A percentile compares a stretch with the other conserved stretches of the same genome.
Evolutionary conservation across 2,329 filamentous ascomycete genomes (phyloP).

Genomic region (Aspergillus glaucus): DNA sequence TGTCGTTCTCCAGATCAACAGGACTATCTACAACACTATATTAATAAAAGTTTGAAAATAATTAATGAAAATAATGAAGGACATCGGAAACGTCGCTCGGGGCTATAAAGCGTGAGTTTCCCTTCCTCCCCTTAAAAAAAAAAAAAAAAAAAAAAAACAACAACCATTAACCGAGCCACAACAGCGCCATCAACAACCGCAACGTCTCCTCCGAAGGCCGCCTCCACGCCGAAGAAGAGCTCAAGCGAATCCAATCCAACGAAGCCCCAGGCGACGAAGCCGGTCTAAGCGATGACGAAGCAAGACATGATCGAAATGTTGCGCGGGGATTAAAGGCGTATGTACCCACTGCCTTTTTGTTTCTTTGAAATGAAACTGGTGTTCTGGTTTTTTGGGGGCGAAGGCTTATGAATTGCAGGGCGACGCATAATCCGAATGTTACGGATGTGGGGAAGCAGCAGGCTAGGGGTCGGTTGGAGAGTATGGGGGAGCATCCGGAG

Average conservation of each 20-base stretch:
- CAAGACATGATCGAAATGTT: slow-evolving; percentile 13
- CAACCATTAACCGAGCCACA: neutral
- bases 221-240: slow-evolving; percentile 13
- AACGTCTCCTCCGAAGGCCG: slow-evolving; percentile 12
- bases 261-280: neutral
- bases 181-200: slow-evolving; percentile 15
- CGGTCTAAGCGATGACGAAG: slow-evolving; percentile 2
- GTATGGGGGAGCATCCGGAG: slow-evolving; percentile 9
- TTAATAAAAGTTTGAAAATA: neutral
- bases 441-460: slow-evolving; percentile 6
- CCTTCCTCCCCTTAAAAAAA: neutral
- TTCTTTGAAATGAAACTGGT: neutral
- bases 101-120: slow-evolving; percentile 17
- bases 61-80: neutral
- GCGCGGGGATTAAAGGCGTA: slow-evolving; percentile 19
- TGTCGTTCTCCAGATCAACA: neutral
- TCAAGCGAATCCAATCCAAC: slow-evolving; percentile 3
- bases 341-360: slow-evolving; percentile 2
- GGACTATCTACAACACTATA: neutral
- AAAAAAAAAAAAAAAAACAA: neutral
- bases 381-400: neutral
- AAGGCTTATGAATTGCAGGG: slow-evolving; percentile 8
- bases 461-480: slow-evolving; percentile 7
- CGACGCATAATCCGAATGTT: slow-evolving; percentile 14
- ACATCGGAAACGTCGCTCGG: slow-evolving; percentile 9